Evolutionary conservation across 73 alveolate species (phyloP), one percentile per base, ranked within the genome.

Genomic region (Effrenium voratum): DNA sequence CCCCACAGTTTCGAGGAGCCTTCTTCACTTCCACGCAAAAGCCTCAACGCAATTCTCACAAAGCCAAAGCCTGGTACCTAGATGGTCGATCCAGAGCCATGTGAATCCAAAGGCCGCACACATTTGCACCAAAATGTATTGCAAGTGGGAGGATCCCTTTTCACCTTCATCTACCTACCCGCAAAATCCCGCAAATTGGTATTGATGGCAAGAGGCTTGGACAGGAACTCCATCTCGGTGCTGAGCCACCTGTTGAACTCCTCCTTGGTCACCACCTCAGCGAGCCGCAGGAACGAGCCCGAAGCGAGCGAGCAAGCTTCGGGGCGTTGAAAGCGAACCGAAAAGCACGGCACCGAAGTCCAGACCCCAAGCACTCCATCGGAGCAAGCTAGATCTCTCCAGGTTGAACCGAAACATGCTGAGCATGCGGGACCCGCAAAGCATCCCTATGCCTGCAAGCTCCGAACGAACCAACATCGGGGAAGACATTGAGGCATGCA

Each of bases 201-300:
- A 22, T 57, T 38, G 43, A 59, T 5, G 19, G 50, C 88, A 30
- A 45, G 88, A 26, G 41, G 66, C 88, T 77, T 77, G 45, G 66
- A 44, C 24, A 77, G 43, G 88, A 77, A 77, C 45, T 77, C 88
- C 66, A 44, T 77, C 38, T 77, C 88, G 24, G 88, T 77, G 2
- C 45, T 77, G 66, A 77, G 88, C 95, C 95, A 87, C 24, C 28
- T 47, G 68, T 87, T 87, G 84, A 87, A 87, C 84, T 87, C 70
- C 95, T 87, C 95, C 49, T 87, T 87, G 66, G 95, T 87, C 41
- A 87, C 95, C 77, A 87, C 95, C 95, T 87, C n/a, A n/a, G n/a
- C n/a, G n/a, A n/a, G n/a, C n/a, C n/a, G n/a, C n/a, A n/a, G n/a
- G n/a, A n/a, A n/a, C n/a, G n/a, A n/a, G n/a, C n/a, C n/a, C n/a